Evolutionary conservation across 257 asterid species (phyloP).

Genomic region (Ophiorrhiza pumila): DNA sequence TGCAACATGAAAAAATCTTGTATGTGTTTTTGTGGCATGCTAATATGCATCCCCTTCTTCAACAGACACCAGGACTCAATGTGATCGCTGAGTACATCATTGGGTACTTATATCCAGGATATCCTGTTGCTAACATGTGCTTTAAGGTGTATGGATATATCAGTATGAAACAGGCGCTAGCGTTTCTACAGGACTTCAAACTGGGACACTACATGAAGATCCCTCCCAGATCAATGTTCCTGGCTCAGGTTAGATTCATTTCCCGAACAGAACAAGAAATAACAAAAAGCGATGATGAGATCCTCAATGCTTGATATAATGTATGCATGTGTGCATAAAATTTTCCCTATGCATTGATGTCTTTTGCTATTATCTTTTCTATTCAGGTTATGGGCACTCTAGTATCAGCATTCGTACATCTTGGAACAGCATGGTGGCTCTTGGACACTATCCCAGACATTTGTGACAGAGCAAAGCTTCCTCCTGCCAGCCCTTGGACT

Average conservation of each 20-base stretch:
- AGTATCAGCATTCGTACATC: conserved; percentile 63
- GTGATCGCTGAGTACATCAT: conserved; percentile 92
- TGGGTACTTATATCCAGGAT: conserved; percentile 96
- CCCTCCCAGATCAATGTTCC: conserved; percentile 93
- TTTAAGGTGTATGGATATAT: conserved; percentile 90
- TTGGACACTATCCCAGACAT: conserved; percentile 76
- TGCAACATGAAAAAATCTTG: not conserved
- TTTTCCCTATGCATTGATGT: not conserved
- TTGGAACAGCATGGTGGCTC: conserved; percentile 97
- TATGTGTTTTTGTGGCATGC: not conserved
- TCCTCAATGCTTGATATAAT: not conserved
- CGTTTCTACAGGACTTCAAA: conserved; percentile 85
- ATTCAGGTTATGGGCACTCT: conserved; percentile 74
- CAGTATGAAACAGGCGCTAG: conserved; percentile 84
- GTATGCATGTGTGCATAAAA: not conserved
- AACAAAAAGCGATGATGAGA: not conserved
- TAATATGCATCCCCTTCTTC: conserved; percentile 8
- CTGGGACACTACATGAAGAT: conserved; percentile 98
- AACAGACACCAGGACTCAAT: conserved; percentile 80
- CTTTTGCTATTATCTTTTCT: not conserved
- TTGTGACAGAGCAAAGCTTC: conserved; percentile 62
- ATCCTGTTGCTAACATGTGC: conserved; percentile 99
- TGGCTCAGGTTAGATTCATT: conserved; percentile 71
- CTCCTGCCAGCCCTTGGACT: conserved; percentile 83
- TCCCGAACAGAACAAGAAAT: not conserved